Evolutionary conservation across 1,284 basidiomycete species (phyloP).

Genomic region (Lignosus rhinocerotis): DNA sequence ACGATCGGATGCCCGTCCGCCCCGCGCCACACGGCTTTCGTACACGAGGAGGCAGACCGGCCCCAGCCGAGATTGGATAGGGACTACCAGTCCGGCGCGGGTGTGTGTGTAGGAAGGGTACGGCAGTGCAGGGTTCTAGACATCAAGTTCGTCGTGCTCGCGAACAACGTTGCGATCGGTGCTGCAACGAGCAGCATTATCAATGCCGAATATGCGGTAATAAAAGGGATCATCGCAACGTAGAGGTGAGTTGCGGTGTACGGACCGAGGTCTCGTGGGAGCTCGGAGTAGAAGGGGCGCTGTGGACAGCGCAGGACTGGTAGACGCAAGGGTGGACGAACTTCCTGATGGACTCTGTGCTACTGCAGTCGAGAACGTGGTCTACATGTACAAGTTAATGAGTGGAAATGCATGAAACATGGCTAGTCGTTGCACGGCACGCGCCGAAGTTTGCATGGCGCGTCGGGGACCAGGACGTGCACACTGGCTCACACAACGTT

Average conservation of each 20-base stretch:
- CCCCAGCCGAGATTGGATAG: constrained; percentile 95
- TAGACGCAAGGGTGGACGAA: neutral
- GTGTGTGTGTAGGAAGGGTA: constrained; percentile 90
- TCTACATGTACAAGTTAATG: constrained; percentile 24
- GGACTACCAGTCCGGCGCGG: constrained; percentile 90
- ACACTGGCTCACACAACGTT: neutral
- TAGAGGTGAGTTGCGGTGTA: constrained; percentile 27
- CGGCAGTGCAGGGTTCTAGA: constrained; percentile 91
- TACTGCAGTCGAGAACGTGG: constrained; percentile 2
- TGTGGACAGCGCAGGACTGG: neutral
- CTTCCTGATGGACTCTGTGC: neutral
- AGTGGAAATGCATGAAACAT: constrained; percentile 1
- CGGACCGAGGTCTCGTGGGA: neutral
- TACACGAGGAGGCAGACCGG: constrained; percentile 91
- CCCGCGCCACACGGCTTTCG: constrained; percentile 83
- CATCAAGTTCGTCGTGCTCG: constrained; percentile 93
- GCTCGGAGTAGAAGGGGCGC: neutral
- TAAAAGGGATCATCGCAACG: constrained; percentile 65
- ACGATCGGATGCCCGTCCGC: constrained; percentile 84
- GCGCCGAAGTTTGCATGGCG: neutral
- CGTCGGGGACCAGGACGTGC: neutral
- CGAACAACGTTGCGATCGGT: constrained; percentile 95
- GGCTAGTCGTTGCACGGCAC: constrained; percentile 11
- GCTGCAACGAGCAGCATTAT: constrained; percentile 98
- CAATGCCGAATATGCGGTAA: constrained; percentile 94